These are phyloP conservation scores for Xylaria sp. DNA, from an alignment of 2,329 filamentous ascomycete genomes.

Conservation along the genomic window DNA sequence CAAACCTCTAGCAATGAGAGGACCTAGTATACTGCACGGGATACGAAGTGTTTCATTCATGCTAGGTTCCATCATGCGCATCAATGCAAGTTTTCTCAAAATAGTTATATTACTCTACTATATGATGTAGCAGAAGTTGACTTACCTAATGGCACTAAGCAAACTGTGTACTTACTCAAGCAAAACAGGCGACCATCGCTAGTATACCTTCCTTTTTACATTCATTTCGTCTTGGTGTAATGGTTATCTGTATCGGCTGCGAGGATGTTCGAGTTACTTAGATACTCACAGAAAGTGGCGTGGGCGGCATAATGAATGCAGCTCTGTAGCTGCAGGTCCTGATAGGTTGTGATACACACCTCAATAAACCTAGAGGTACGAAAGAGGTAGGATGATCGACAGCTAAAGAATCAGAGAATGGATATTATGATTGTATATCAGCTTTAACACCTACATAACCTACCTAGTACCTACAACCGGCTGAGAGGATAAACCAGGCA, in stretches of 20 bases:
- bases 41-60: conserved; percentile 5
- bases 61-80: conserved; percentile 3
- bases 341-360: conserved; percentile 8
- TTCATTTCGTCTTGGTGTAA: background rate
- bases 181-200: background rate
- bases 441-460: background rate
- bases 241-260: background rate
- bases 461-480: background rate
- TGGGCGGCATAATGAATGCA: background rate
- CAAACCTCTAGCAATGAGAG: background rate
- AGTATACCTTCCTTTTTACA: background rate
- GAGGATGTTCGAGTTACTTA: background rate
- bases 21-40: conserved; percentile 1
- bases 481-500: background rate
- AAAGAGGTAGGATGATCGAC: background rate
- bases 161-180: background rate
- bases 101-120: conserved; percentile 18
- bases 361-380: background rate
- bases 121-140: background rate
- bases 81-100: conserved; percentile 16
- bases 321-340: background rate
- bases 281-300: background rate
- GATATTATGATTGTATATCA: background rate
- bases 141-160: too few relatives aligned
- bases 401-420: background rate